These are phyloP conservation scores for Wickerhamiella hasegawae DNA, from an alignment of 805 yeast genomes.

Conservation along the genomic window DNA sequence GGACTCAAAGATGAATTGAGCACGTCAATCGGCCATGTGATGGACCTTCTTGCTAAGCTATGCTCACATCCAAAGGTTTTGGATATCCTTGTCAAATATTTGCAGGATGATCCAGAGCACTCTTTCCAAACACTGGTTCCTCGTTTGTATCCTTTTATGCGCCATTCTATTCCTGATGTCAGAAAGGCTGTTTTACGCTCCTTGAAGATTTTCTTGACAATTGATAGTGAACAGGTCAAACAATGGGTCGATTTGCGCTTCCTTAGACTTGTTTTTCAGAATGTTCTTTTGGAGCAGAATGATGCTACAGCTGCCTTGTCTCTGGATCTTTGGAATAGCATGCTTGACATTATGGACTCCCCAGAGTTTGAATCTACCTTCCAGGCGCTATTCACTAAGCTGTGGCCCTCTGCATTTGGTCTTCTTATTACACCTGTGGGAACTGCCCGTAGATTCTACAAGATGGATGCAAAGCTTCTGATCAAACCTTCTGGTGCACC, in stretches of 20 bases:
- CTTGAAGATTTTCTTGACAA: conserved; percentile 50
- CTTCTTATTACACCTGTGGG: conserved; percentile 90
- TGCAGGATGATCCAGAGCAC: conserved; percentile 32
- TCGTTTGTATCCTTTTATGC: conserved; percentile 72
- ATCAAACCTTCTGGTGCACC: conserved; percentile 64
- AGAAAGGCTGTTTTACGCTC: conserved; percentile 78
- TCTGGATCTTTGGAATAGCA: conserved; percentile 37
- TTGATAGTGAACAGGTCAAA: conserved; percentile 27
- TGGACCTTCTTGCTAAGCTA: conserved; percentile 80
- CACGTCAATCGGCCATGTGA: conserved; percentile 88
- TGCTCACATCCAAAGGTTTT: conserved; percentile 72
- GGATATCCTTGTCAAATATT: conserved; percentile 49
- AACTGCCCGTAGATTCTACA: conserved; percentile 71
- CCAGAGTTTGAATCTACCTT: not conserved
- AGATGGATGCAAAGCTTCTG: conserved; percentile 61
- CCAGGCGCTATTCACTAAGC: conserved; percentile 1
- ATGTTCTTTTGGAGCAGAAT: conserved; percentile 79
- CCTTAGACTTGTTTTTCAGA: conserved; percentile 68
- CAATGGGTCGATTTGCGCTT: conserved; percentile 68
- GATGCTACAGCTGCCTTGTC: conserved; percentile 51
- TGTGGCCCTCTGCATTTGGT: conserved; percentile 32
- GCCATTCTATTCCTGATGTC: conserved; percentile 87
- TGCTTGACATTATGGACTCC: conserved; percentile 24
- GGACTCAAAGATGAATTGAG: conserved; percentile 82
- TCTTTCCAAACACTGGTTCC: conserved; percentile 74